Evolutionary conservation across 331 rosid genomes (phyloP), one percentile per base, ranked within the genome.

Genomic region (Pyrus hybrid): DNA sequence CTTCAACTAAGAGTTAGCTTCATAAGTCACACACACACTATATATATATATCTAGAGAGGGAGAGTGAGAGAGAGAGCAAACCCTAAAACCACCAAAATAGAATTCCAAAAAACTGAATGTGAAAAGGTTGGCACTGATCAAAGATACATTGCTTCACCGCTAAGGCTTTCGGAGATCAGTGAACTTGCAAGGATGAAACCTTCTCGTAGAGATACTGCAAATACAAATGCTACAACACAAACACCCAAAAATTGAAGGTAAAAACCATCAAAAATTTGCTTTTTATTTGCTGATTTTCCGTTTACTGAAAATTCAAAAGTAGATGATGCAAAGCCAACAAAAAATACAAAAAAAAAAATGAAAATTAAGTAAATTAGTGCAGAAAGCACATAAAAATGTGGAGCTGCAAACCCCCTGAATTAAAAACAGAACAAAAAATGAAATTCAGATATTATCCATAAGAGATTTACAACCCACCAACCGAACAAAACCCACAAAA

Each of bases 111-210:
- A 66, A 47, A 77, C 70, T 62, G 67, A 26, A 63, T 68, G 25
- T 61, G 63, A 54, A 56, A 45, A 37, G 54, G 41, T 70, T 32
- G 70, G 61, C 73, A 43, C 32, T 58, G 66, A 84, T 66, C 73
- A 79, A 32, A 69, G 81, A 82, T 25, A 78, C 87, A 73, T 73
- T 67, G 30, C 49, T 61, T 67, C 72, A 51, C 66, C 51, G 33
- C 68, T 23, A 30, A 70, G 26, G 68, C 62, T 65, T 29, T 51
- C 68, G 41, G 68, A 76, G 76, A 86, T 76, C 86, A 58, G 51
- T 51, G 76, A 71, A 51, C 61, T 61, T 32, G 67, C 68, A 53
- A 80, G 81, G 79, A 82, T 81, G 82, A 89, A 71, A 68, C 20
- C 70, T 75, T 74, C 63, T 22, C 63, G 29, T 4, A 4, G 35